phyloP scores from a whole-genome alignment of 2,329 filamentous ascomycete genomes.

The Xylaria sp. region DNA sequence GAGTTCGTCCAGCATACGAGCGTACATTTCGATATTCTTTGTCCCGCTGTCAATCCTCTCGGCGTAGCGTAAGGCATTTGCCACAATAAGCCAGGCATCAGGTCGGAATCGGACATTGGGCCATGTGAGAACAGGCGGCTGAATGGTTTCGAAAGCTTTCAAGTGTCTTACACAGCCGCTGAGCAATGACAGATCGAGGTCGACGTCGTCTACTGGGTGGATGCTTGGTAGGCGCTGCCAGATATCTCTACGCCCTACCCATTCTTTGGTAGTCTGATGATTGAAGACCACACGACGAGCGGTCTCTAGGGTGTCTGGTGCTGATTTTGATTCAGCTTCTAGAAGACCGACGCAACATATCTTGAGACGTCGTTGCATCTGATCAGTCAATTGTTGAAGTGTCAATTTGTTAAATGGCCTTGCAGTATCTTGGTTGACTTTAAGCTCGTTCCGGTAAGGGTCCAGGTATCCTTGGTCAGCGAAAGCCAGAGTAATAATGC shows the following conservation, averaged over 20 bases:
- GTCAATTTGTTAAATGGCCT: conserved; percentile 37
- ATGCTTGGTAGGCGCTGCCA: conserved; percentile 44
- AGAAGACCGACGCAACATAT: conserved; percentile 45
- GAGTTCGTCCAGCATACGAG: conserved; percentile 46
- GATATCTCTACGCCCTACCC: conserved; percentile 46
- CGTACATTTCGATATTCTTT: conserved; percentile 41
- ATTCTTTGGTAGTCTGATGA: conserved; percentile 49
- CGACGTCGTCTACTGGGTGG: conserved; percentile 36
- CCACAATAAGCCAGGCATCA: conserved; percentile 48
- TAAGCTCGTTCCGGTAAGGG: conserved; percentile 40
- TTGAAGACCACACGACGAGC: conserved; percentile 47
- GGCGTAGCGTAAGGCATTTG: conserved; percentile 47
- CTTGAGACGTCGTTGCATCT: conserved; percentile 43
- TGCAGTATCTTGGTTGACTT: conserved; percentile 38
- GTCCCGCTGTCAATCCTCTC: conserved; percentile 44
- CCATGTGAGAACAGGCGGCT: conserved; percentile 46
- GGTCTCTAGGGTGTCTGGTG: conserved; percentile 38
- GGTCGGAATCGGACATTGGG: conserved; percentile 47
- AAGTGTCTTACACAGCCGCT: conserved; percentile 48
- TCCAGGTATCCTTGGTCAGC: conserved; percentile 45
- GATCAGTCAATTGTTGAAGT: conserved; percentile 41
- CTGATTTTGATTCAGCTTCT: conserved; percentile 41
- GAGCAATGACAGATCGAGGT: conserved; percentile 45
- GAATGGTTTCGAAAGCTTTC: conserved; percentile 43
- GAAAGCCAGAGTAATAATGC: conserved; percentile 46